A percentile compares a stretch with the other conserved stretches of the same genome.
Conservation (phyloP, 768 basidiomycete genomes). For the Coprinellus micaceus region DNA sequence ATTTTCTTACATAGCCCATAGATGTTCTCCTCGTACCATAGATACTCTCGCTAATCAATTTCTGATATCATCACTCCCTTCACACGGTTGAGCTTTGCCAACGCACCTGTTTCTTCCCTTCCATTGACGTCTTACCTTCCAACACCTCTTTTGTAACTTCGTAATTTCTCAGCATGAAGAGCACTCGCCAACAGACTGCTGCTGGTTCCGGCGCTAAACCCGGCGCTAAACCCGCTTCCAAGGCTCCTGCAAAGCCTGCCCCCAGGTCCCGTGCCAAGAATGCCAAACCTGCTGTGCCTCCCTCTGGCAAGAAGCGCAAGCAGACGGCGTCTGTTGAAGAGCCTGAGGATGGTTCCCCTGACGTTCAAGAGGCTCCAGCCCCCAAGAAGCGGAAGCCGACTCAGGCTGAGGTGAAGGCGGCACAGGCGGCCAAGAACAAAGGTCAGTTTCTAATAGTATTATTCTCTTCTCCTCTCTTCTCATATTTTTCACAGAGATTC, state of each 20-base stretch:
- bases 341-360: slow-evolving; percentile 7
- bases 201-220: neutral
- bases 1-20: neutral
- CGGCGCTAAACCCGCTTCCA: neutral
- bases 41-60: neutral
- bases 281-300: neutral
- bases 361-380: neutral
- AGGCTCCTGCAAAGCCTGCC: neutral
- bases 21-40: neutral
- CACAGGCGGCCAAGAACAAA: neutral
- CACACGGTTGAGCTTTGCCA: neutral
- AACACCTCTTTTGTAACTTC: neutral
- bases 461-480: no score
- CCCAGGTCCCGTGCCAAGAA: neutral
- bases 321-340: slow-evolving; percentile 20
- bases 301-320: neutral
- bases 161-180: slow-evolving; percentile 5
- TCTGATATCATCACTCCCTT: neutral
- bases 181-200: neutral
- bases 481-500: slow-evolving; percentile 12
- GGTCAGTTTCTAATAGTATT: neutral
- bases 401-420: neutral
- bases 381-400: neutral
- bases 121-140: neutral
- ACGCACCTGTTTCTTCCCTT: neutral